phyloP scores from a whole-genome alignment of 306 rosid species.

The Pterocarpus macrocarpus region DNA sequence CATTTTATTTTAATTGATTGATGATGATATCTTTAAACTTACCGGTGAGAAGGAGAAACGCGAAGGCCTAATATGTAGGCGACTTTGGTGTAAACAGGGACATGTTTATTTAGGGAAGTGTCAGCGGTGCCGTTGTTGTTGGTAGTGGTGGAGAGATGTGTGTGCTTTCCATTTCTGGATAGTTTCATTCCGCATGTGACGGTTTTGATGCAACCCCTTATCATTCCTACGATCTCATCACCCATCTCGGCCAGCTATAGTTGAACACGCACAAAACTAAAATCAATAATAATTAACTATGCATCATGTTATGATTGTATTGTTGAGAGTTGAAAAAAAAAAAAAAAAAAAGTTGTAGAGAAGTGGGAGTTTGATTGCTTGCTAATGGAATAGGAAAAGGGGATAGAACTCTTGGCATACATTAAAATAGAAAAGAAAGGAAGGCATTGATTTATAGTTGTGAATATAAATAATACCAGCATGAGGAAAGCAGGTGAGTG shows the following conservation, averaged over 20 bases:
- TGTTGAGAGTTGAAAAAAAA: background rate
- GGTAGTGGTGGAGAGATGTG: background rate
- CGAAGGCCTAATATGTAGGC: slow-evolving; percentile 96
- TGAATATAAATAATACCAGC: slow-evolving; percentile 65
- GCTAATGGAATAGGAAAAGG: slow-evolving; percentile 7
- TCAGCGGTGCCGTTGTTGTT: background rate
- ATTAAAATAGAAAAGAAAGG: background rate
- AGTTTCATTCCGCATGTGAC: slow-evolving; percentile 78
- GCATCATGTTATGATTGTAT: background rate
- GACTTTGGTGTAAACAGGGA: slow-evolving; percentile 78
- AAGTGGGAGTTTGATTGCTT: background rate
- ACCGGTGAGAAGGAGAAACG: slow-evolving; percentile 89
- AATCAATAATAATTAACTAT: background rate
- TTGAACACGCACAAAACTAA: background rate
- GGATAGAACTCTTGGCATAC: background rate
- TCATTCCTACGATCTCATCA: slow-evolving; percentile 82
- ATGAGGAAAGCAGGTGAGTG: slow-evolving; percentile 90
- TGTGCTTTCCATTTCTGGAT: slow-evolving; percentile 58
- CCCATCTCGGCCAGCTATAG: slow-evolving; percentile 85
- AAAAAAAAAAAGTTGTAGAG: background rate
- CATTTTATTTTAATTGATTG: no score
- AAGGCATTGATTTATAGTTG: no score
- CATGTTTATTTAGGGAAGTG: slow-evolving; percentile 40
- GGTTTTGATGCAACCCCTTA: slow-evolving; percentile 94
- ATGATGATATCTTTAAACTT: background rate